phyloP scores from a whole-genome alignment of 371 early-diverging fungal species.

The Mucor mucedo region DNA sequence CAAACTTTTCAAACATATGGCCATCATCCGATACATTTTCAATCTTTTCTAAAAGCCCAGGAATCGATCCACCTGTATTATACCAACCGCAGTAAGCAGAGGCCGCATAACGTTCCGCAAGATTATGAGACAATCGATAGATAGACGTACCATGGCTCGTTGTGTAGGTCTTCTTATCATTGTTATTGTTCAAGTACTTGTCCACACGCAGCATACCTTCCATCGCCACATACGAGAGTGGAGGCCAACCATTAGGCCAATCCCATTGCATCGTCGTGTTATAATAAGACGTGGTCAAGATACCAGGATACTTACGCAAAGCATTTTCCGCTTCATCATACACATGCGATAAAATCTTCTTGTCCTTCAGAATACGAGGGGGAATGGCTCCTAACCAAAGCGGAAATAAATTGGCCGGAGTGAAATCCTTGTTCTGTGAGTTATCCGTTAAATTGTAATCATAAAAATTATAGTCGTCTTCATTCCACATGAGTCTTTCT shows the following conservation, averaged over 20 bases:
- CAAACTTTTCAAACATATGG: slow-evolving; percentile 87
- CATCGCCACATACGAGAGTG: slow-evolving; percentile 60
- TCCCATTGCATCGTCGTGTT: slow-evolving; percentile 87
- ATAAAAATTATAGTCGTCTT: slow-evolving; percentile 46
- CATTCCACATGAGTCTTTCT: slow-evolving; percentile 59
- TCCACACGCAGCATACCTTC: slow-evolving; percentile 51
- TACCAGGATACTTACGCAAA: slow-evolving; percentile 58
- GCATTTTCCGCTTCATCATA: slow-evolving; percentile 39
- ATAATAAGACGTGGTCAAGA: slow-evolving; percentile 68
- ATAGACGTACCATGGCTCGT: slow-evolving; percentile 18
- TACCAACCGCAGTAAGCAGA: slow-evolving; percentile 78
- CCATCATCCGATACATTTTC: slow-evolving; percentile 41
- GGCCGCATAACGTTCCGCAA: slow-evolving; percentile 70
- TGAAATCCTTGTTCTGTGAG: slow-evolving; percentile 35
- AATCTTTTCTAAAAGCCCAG: slow-evolving; percentile 41
- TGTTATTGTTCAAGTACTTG: slow-evolving; percentile 14
- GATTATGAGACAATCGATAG: slow-evolving; percentile 38
- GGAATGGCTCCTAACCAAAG: slow-evolving; percentile 56
- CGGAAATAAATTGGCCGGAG: slow-evolving; percentile 51
- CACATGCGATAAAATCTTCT: slow-evolving; percentile 22
- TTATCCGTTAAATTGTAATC: slow-evolving; percentile 60
- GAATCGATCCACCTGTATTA: slow-evolving; percentile 66
- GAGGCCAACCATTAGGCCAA: slow-evolving; percentile 85
- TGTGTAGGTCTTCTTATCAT: not conserved
- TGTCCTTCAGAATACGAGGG: slow-evolving; percentile 28